phyloP scores from a whole-genome alignment of 306 rosid genomes.

The Lotus japonicus region DNA sequence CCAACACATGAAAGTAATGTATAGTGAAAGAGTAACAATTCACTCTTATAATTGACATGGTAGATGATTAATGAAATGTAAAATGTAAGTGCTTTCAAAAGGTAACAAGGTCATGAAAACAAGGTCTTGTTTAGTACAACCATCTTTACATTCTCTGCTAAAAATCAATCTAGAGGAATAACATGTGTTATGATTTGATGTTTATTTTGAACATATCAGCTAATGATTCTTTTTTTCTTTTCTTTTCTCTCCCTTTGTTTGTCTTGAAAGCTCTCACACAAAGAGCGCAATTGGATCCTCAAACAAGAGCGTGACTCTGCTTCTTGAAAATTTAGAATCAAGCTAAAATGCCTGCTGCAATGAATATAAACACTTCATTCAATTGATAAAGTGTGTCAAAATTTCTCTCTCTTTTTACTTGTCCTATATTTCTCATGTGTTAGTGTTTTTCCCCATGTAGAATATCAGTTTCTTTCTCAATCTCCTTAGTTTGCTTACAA shows the following conservation, averaged over 20 bases:
- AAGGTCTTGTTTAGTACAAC: not conserved
- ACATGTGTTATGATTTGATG: not conserved
- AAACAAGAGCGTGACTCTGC: not conserved
- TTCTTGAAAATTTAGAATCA: not conserved
- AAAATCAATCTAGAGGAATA: not conserved
- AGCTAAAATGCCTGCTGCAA: not conserved
- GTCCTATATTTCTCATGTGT: too few species aligned
- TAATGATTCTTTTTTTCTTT: not conserved
- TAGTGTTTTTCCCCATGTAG: too few species aligned
- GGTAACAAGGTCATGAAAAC: constrained; percentile 7
- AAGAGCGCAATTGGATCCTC: not conserved
- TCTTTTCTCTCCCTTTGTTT: not conserved
- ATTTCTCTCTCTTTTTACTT: too few species aligned
- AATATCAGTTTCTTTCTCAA: too few species aligned
- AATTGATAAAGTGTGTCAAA: too few species aligned
- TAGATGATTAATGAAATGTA: not conserved
- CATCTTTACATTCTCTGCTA: constrained; percentile 12
- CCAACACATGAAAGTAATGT: constrained; percentile 1
- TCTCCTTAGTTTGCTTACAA: too few species aligned
- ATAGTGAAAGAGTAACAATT: not conserved
- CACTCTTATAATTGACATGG: not conserved
- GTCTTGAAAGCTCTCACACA: not conserved
- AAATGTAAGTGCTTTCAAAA: not conserved
- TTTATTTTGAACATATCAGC: not conserved
- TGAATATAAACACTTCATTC: too few species aligned